Conservation (phyloP, 768 basidiomycete genomes). For the Pleurotus cornucopiae region DNA sequence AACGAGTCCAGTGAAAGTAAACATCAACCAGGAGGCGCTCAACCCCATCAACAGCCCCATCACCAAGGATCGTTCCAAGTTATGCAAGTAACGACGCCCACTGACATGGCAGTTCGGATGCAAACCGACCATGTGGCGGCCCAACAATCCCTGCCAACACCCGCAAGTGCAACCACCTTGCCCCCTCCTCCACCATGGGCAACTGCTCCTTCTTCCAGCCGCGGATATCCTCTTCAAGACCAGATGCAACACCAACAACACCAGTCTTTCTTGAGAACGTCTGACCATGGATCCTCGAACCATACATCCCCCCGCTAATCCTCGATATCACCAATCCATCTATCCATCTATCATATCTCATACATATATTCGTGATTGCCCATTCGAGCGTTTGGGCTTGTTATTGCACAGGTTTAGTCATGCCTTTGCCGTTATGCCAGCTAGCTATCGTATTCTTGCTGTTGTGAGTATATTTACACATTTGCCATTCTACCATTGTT, state of each 20-base stretch:
- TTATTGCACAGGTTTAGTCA: too few relatives aligned
- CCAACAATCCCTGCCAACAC: not conserved
- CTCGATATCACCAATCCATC: not conserved
- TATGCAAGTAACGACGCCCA: constrained; percentile 18
- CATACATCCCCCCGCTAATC: constrained; percentile 20
- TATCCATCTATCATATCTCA: not conserved
- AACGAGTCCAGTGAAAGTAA: constrained; percentile 25
- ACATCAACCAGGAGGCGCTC: constrained; percentile 17
- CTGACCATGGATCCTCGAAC: constrained; percentile 22
- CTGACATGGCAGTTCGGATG: constrained; percentile 8
- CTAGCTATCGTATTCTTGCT: too few relatives aligned
- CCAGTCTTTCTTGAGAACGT: constrained; percentile 44
- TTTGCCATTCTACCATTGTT: too few relatives aligned
- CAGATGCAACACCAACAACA: constrained; percentile 29
- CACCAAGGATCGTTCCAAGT: constrained; percentile 66
- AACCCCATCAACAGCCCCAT: constrained; percentile 19
- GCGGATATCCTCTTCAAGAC: constrained; percentile 15
- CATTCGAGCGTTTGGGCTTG: too few relatives aligned
- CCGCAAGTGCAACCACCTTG: constrained; percentile 9
- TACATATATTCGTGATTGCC: not conserved
- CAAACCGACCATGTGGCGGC: constrained; percentile 1
- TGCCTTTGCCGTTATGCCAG: too few relatives aligned
- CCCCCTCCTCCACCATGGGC: constrained; percentile 19
- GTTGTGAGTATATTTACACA: too few relatives aligned
- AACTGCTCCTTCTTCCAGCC: constrained; percentile 16